Evolutionary conservation across 1,139 yeast species (phyloP).

Genomic region (Blastobotrys elegans): DNA sequence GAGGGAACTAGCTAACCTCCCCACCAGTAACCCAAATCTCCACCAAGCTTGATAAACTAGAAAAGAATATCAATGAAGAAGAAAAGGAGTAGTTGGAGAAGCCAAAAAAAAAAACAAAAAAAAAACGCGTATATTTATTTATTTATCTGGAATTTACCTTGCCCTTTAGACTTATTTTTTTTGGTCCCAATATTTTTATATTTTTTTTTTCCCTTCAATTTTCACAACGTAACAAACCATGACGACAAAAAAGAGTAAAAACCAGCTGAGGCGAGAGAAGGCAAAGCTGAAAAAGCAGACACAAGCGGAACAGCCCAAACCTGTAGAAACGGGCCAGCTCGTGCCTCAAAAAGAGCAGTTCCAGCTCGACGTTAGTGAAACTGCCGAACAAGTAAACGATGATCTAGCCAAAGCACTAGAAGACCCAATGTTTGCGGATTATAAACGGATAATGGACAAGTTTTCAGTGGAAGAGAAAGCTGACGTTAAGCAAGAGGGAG

Average conservation of each 20-base stretch:
- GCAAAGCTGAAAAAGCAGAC: constrained; percentile 45
- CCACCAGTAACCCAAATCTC: constrained; percentile 15
- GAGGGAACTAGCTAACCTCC: background rate
- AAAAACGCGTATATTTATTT: background rate
- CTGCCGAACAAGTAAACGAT: constrained; percentile 14
- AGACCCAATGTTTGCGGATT: constrained; percentile 42
- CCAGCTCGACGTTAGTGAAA: constrained; percentile 11
- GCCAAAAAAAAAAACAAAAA: too few relatives aligned
- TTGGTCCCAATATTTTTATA: constrained; percentile 1
- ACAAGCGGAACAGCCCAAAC: constrained; percentile 12
- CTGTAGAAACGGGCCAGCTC: too few relatives aligned
- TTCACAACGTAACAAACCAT: background rate
- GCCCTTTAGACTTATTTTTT: too few relatives aligned
- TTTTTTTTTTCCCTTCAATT: background rate
- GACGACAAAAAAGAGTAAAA: constrained; percentile 29
- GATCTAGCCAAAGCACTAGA: constrained; percentile 28
- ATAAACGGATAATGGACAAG: constrained; percentile 40
- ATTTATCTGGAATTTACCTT: too few relatives aligned
- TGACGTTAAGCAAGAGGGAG: constrained; percentile 1
- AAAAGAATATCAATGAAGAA: constrained; percentile 6
- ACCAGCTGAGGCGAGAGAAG: constrained; percentile 58
- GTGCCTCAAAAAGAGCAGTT: constrained; percentile 6
- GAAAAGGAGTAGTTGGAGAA: background rate
- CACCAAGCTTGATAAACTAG: constrained; percentile 14
- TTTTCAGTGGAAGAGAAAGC: constrained; percentile 35